phyloP scores from a whole-genome alignment of 2,329 filamentous ascomycete genomes.

The Calonectria pauciramosa region DNA sequence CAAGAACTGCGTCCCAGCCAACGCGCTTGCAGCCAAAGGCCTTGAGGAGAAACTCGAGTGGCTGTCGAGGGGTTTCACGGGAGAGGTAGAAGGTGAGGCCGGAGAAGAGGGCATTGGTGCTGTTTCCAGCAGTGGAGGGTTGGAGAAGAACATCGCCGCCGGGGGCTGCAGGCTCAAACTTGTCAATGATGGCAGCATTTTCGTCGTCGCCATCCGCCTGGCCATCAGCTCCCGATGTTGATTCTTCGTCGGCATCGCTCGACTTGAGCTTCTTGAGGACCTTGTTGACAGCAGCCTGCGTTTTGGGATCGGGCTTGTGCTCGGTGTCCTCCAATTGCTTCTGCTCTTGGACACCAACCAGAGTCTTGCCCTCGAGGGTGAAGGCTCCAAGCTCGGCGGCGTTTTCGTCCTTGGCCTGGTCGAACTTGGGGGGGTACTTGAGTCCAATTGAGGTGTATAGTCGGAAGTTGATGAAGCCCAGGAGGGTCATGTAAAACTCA shows the following conservation, averaged over 20 bases:
- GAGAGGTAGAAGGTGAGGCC: constrained; percentile 94
- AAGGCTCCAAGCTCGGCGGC: constrained; percentile 93
- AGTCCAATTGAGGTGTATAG: constrained; percentile 92
- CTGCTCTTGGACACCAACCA: constrained; percentile 67
- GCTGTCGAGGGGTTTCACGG: constrained; percentile 90
- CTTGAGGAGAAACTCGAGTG: constrained; percentile 92
- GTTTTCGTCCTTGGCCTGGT: constrained; percentile 86
- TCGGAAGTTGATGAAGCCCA: constrained; percentile 96
- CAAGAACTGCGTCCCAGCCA: constrained; percentile 92
- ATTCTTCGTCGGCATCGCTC: constrained; percentile 60
- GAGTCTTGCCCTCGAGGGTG: constrained; percentile 82
- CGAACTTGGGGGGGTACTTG: constrained; percentile 96
- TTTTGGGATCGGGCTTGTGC: constrained; percentile 71
- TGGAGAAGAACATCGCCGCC: constrained; percentile 90
- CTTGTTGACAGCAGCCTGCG: constrained; percentile 77
- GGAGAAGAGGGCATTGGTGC: constrained; percentile 83
- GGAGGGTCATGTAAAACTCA: constrained; percentile 97
- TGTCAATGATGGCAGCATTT: constrained; percentile 80
- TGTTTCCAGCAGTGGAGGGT: constrained; percentile 75
- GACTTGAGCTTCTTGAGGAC: constrained; percentile 77
- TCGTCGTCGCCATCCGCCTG: constrained; percentile 63
- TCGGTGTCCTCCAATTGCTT: constrained; percentile 62
- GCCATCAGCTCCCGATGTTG: constrained; percentile 54
- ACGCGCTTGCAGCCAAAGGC: constrained; percentile 96
- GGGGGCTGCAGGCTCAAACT: constrained; percentile 87